phyloP scores from a whole-genome alignment of 345 rosid genomes.

The Geranium rotundifolium region DNA sequence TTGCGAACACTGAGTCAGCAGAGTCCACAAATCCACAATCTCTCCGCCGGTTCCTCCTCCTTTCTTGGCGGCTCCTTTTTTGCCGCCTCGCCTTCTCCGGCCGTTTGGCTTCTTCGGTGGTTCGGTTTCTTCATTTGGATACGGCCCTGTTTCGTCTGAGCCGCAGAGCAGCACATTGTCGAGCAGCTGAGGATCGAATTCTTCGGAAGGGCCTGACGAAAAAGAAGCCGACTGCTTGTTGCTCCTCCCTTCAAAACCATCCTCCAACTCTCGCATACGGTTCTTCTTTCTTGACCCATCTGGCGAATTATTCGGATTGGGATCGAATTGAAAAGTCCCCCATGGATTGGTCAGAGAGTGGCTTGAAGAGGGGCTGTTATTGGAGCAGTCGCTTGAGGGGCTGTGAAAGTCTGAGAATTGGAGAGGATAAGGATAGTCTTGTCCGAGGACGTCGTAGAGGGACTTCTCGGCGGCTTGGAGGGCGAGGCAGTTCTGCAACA shows the following conservation, averaged over 20 bases:
- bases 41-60: slow-evolving; percentile 18
- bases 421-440: slow-evolving; percentile 27
- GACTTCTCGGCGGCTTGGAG: slow-evolving; percentile 80
- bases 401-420: not conserved
- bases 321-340: not conserved
- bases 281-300: slow-evolving; percentile 24
- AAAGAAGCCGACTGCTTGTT: slow-evolving; percentile 34
- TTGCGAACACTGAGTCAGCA: not conserved
- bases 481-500: slow-evolving; percentile 68
- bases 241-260: slow-evolving; percentile 22
- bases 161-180: slow-evolving; percentile 32
- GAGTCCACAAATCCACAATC: slow-evolving; percentile 32
- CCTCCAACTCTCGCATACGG: slow-evolving; percentile 24
- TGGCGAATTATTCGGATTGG: slow-evolving; percentile 7
- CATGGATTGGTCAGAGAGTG: not conserved
- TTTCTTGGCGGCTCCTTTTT: slow-evolving; percentile 13
- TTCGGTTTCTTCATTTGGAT: too few species aligned
- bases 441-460: slow-evolving; percentile 51
- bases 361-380: too few species aligned
- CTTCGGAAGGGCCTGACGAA: slow-evolving; percentile 20
- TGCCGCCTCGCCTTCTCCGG: slow-evolving; percentile 3
- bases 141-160: slow-evolving; percentile 5
- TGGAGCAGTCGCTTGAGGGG: slow-evolving; percentile 9
- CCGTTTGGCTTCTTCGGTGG: not conserved
- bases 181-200: slow-evolving; percentile 26